Conservation (phyloP, 371 early-diverging fungal genomes). For the Apophysomyces elegans region DNA sequence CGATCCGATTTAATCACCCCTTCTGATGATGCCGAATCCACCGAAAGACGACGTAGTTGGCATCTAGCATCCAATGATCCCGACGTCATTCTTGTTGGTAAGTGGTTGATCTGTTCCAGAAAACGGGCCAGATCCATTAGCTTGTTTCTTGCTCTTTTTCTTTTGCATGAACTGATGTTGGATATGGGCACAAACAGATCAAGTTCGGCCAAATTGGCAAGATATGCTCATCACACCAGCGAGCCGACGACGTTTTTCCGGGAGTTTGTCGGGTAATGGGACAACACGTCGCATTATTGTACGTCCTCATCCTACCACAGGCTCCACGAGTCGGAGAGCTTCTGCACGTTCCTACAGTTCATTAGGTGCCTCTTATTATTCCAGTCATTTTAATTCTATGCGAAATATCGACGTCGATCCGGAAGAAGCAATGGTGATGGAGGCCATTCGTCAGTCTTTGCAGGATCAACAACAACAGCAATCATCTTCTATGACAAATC, state of each 20-base stretch:
- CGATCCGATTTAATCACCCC: constrained; percentile 16
- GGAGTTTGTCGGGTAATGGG: constrained; percentile 19
- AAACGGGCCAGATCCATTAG: no score
- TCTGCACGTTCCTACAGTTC: constrained; percentile 9
- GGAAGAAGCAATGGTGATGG: constrained; percentile 18
- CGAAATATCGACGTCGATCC: not conserved
- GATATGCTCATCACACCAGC: not conserved
- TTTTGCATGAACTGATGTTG: no score
- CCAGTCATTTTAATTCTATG: constrained; percentile 7
- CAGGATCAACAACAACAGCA: constrained; percentile 5
- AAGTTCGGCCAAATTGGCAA: constrained; percentile 24
- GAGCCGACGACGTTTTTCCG: constrained; percentile 7
- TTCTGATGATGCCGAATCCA: not conserved
- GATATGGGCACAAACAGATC: constrained; percentile 11
- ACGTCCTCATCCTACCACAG: constrained; percentile 10
- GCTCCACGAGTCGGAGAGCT: not conserved
- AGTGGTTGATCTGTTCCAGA: not conserved
- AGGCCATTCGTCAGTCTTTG: constrained; percentile 12
- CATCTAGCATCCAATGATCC: constrained; percentile 29
- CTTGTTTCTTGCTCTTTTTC: no score
- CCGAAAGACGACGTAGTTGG: constrained; percentile 18
- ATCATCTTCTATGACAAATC: not conserved
- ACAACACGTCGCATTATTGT: constrained; percentile 22
- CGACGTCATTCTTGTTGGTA: constrained; percentile 38
- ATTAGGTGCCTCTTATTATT: constrained; percentile 2